A percentile compares a stretch with the other conserved stretches of the same genome.
Conservation (phyloP, 805 yeast species). For the Zygotorulaspora florentina region DNA sequence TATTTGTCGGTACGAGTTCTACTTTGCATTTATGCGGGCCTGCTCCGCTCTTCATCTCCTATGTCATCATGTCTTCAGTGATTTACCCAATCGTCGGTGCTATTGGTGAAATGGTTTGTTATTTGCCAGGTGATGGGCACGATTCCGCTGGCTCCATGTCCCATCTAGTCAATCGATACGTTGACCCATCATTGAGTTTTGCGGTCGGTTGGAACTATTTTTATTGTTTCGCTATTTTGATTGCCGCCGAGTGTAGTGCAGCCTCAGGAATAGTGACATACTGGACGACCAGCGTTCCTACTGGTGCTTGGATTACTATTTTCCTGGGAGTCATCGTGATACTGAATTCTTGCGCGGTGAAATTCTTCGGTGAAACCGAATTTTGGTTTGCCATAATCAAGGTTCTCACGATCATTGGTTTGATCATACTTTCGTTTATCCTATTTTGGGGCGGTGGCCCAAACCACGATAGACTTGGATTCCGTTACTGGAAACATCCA, state of each 20-base stretch:
- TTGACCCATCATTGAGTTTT: slow-evolving; percentile 55
- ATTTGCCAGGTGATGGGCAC: slow-evolving; percentile 55
- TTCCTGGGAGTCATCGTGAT: slow-evolving; percentile 45
- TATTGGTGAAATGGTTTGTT: slow-evolving; percentile 60
- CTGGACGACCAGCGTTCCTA: slow-evolving; percentile 53
- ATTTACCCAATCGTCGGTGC: slow-evolving; percentile 45
- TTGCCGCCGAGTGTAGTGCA: slow-evolving; percentile 61
- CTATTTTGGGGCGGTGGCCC: slow-evolving; percentile 50
- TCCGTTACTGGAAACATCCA: slow-evolving; percentile 61
- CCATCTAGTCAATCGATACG: slow-evolving; percentile 54
- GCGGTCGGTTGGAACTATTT: slow-evolving; percentile 59
- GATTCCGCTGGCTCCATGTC: slow-evolving; percentile 39
- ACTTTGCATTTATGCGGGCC: slow-evolving; percentile 67
- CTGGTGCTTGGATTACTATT: slow-evolving; percentile 58
- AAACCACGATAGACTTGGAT: slow-evolving; percentile 52
- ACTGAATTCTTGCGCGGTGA: slow-evolving; percentile 51
- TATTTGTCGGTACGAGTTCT: slow-evolving; percentile 69
- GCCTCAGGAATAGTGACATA: slow-evolving; percentile 59
- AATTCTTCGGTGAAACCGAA: slow-evolving; percentile 42
- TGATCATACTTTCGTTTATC: slow-evolving; percentile 43
- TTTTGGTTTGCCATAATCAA: slow-evolving; percentile 43
- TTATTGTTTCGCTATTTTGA: slow-evolving; percentile 44
- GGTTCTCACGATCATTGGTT: slow-evolving; percentile 43
- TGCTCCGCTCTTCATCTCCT: slow-evolving; percentile 55
- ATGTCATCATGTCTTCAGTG: slow-evolving; percentile 54